phyloP scores from a whole-genome alignment of 2,329 filamentous ascomycete species.

The Fusarium irregulare region DNA sequence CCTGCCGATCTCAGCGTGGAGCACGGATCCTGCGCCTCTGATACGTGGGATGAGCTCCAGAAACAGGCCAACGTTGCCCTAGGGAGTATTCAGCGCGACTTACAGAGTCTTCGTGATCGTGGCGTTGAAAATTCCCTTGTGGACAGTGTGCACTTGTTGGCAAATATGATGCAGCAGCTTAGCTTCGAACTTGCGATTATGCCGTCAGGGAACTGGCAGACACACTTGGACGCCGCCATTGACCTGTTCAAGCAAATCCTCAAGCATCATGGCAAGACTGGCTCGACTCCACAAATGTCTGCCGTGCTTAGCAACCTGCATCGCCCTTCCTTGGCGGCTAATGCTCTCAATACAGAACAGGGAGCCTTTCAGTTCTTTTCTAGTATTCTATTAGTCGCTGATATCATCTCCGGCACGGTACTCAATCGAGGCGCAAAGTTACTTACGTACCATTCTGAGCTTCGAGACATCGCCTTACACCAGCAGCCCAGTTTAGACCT shows the following conservation, averaged over 20 bases:
- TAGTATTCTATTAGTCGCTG: neutral
- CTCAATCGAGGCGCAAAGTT: neutral
- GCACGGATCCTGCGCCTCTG: neutral
- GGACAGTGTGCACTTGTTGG: neutral
- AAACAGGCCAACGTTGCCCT: neutral
- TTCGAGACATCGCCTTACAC: neutral
- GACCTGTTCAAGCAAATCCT: neutral
- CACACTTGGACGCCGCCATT: neutral
- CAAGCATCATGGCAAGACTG: neutral
- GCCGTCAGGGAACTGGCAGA: neutral
- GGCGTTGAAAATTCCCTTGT: neutral
- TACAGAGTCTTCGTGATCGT: neutral
- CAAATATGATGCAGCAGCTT: neutral
- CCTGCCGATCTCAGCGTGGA: neutral
- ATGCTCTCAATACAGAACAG: neutral
- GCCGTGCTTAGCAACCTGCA: rapidly evolving
- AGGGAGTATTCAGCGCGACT: neutral
- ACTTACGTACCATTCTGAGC: neutral
- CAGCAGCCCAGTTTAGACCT: neutral
- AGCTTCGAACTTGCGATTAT: neutral
- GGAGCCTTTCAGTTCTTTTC: neutral
- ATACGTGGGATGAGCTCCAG: neutral
- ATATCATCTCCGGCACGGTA: neutral
- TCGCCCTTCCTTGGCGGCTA: neutral
- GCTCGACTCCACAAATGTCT: neutral